Evolutionary conservation across 805 yeast species (phyloP).

Genomic region (Blastobotrys mokoenaii): DNA sequence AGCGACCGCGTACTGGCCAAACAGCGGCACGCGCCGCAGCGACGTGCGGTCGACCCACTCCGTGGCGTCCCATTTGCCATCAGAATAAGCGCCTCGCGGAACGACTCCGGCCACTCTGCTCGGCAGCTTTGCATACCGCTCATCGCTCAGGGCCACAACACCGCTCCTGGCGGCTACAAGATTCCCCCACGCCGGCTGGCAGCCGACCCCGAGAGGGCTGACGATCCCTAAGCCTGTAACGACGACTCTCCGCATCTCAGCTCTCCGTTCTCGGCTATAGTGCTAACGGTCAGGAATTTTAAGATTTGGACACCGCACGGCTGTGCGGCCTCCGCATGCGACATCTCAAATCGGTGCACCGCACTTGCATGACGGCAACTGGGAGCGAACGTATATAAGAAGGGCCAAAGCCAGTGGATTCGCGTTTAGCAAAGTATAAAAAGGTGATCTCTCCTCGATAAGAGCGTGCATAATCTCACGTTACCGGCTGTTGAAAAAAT

Average conservation of each 20-base stretch:
- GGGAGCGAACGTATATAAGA: too few species aligned
- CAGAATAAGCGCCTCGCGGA: conserved; percentile 40
- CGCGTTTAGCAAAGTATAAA: too few species aligned
- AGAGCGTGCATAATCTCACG: too few species aligned
- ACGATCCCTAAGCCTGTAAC: conserved; percentile 87
- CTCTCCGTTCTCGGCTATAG: too few species aligned
- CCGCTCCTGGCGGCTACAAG: conserved; percentile 29
- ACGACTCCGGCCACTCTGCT: conserved; percentile 69
- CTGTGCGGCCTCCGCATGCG: too few species aligned
- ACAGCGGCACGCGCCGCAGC: conserved; percentile 55
- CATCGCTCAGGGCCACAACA: conserved; percentile 34
- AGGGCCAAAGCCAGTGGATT: too few species aligned
- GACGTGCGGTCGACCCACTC: conserved; percentile 45
- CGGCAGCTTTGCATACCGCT: conserved; percentile 49
- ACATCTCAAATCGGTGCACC: too few species aligned
- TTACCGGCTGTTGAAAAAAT: too few species aligned
- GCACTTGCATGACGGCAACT: too few species aligned
- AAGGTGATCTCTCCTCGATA: too few species aligned
- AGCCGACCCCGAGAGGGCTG: conserved; percentile 74
- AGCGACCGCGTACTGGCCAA: conserved; percentile 69
- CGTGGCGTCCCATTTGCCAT: conserved; percentile 43
- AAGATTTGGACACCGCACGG: too few species aligned
- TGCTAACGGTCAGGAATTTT: too few species aligned
- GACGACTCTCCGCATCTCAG: conserved; percentile 58
- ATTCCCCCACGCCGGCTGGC: conserved; percentile 27